A percentile compares a stretch with the other conserved stretches of the same genome.
Conservation (phyloP, 2,329 filamentous ascomycete genomes). For the Botrytis medusae region DNA sequence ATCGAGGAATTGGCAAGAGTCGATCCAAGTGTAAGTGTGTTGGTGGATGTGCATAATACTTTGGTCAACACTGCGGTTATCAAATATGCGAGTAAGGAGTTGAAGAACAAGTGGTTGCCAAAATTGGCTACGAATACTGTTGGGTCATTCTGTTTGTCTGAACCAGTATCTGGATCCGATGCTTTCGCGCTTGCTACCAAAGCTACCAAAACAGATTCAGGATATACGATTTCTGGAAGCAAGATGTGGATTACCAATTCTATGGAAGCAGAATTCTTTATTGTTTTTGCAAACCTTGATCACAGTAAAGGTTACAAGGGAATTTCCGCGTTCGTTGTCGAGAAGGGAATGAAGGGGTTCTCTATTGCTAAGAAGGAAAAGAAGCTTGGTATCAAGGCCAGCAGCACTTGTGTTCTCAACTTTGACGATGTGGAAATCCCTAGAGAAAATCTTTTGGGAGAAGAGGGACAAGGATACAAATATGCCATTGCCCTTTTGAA, state of each 20-base stretch:
- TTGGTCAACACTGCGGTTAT: constrained; percentile 91
- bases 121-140: constrained; percentile 86
- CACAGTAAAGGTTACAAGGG: constrained; percentile 93
- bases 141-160: constrained; percentile 88
- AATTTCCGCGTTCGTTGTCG: constrained; percentile 92
- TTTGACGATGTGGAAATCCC: constrained; percentile 95
- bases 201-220: constrained; percentile 76
- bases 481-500: constrained; percentile 94
- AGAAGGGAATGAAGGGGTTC: constrained; percentile 87
- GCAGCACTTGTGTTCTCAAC: constrained; percentile 94
- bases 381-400: constrained; percentile 95
- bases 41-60: constrained; percentile 98
- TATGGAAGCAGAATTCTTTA: constrained; percentile 90
- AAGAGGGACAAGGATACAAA: constrained; percentile 93
- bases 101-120: constrained; percentile 88
- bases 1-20: constrained; percentile 95
- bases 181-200: constrained; percentile 94
- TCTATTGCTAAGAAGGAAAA: constrained; percentile 99
- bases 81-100: constrained; percentile 74
- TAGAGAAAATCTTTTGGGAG: constrained; percentile 81
- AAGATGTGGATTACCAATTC: constrained; percentile 99
- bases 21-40: constrained; percentile 90
- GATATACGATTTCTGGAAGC: constrained; percentile 83
- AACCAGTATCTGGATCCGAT: constrained; percentile 90
- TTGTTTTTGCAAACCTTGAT: constrained; percentile 96